Percentiles rank a stretch among this genome's conserved stretches.
These are phyloP conservation scores for Mortierella sp. DNA, from an alignment of 371 early-diverging fungal genomes.

Conservation along the genomic window DNA sequence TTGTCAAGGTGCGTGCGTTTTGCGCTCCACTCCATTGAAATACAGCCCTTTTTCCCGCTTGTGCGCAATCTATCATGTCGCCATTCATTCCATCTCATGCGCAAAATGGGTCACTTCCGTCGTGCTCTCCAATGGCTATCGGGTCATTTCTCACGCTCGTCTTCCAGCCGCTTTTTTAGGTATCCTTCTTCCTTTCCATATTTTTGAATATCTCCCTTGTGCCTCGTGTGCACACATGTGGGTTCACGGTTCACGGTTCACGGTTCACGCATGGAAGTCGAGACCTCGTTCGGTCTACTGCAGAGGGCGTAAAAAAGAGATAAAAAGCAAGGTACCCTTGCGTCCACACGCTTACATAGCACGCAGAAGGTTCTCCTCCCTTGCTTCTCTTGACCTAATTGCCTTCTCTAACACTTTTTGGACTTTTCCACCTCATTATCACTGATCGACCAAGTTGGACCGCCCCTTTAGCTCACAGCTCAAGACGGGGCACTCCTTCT, in stretches of 20 bases:
- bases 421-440: background rate
- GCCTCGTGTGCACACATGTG: constrained; percentile 10
- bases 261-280: background rate
- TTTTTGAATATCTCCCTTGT: constrained; percentile 1
- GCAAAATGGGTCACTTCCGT: background rate
- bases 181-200: background rate
- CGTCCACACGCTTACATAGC: background rate
- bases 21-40: too few species aligned
- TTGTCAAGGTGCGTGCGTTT: too few species aligned
- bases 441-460: background rate
- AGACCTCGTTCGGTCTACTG: background rate
- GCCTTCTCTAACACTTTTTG: background rate
- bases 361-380: background rate
- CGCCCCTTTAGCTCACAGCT: background rate
- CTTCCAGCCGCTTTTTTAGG: background rate
- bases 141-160: constrained; percentile 7
- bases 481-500: background rate
- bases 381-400: background rate
- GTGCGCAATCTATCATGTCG: background rate
- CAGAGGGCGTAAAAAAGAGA: background rate
- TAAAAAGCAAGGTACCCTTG: background rate
- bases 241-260: background rate
- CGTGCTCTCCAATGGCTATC: constrained; percentile 4
- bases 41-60: background rate
- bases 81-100: constrained; percentile 1